Conservation (phyloP, 345 rosid species). For the Theobroma cacao region DNA sequence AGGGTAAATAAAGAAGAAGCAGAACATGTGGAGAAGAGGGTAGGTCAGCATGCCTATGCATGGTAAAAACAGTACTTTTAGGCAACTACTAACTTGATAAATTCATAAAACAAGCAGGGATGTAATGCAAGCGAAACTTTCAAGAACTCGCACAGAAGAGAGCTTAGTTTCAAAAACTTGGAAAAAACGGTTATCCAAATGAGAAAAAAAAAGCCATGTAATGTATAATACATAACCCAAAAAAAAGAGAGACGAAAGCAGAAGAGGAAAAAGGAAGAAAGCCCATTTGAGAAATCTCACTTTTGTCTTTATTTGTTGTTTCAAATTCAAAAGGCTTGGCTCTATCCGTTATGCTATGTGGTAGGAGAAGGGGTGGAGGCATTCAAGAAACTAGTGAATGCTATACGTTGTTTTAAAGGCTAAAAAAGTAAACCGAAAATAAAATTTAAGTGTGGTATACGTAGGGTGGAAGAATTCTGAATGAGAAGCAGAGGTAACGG, state of each 20-base stretch:
- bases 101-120: background rate
- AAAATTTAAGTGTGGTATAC: too few relatives aligned
- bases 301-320: background rate
- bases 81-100: background rate
- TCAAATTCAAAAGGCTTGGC: slow-evolving; percentile 16
- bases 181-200: background rate
- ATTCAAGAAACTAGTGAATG: background rate
- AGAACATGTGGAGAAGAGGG: background rate
- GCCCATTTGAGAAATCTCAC: background rate
- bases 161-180: background rate
- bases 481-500: background rate
- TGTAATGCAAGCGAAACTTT: background rate
- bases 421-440: background rate
- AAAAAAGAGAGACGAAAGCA: background rate
- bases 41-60: background rate
- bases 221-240: too few relatives aligned
- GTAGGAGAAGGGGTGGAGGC: background rate
- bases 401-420: background rate
- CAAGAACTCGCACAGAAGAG: background rate
- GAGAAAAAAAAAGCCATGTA: too few relatives aligned
- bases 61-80: background rate
- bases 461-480: background rate
- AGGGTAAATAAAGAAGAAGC: background rate
- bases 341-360: background rate
- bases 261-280: too few relatives aligned